Conservation (phyloP, 805 yeast genomes). For the Starmera pachycereana region DNA sequence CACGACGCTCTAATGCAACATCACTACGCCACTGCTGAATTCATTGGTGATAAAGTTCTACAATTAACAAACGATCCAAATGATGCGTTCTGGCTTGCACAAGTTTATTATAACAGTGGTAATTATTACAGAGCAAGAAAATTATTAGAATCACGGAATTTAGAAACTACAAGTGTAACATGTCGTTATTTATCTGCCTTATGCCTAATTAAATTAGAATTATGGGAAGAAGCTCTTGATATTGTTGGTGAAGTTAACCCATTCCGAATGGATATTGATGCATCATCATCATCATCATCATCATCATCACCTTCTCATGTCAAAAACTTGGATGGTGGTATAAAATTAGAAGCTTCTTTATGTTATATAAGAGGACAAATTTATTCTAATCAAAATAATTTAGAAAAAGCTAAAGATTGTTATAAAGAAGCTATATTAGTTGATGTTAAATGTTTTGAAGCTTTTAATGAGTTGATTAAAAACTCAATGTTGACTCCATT, state of each 20-base stretch:
- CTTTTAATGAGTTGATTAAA: slow-evolving; percentile 67
- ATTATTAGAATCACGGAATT: slow-evolving; percentile 47
- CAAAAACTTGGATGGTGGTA: slow-evolving; percentile 65
- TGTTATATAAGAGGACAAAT: slow-evolving; percentile 79
- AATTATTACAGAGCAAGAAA: slow-evolving; percentile 72
- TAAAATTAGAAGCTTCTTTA: slow-evolving; percentile 78
- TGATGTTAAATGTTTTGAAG: slow-evolving; percentile 90
- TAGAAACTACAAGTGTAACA: slow-evolving; percentile 46
- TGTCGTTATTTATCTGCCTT: slow-evolving; percentile 77
- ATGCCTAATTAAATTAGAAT: slow-evolving; percentile 58
- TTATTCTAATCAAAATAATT: slow-evolving; percentile 72
- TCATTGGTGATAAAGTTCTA: slow-evolving; percentile 82
- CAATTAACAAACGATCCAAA: slow-evolving; percentile 78
- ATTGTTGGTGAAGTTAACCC: slow-evolving; percentile 78
- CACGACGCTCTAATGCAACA: slow-evolving; percentile 91
- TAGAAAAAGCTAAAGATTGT: slow-evolving; percentile 78
- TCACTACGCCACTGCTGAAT: slow-evolving; percentile 82
- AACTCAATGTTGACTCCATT: slow-evolving; percentile 69
- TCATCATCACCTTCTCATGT: slow-evolving; percentile 17
- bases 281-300: no score
- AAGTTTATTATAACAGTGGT: slow-evolving; percentile 70
- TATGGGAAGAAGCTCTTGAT: slow-evolving; percentile 84
- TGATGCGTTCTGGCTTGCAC: slow-evolving; percentile 96
- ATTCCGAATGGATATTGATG: slow-evolving; percentile 28
- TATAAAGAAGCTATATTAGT: slow-evolving; percentile 78